A percentile compares a stretch with the other conserved stretches of the same genome.
Evolutionary conservation across 2,329 filamentous ascomycete species (phyloP).

Genomic region (Pleurostoma richardsiae): DNA sequence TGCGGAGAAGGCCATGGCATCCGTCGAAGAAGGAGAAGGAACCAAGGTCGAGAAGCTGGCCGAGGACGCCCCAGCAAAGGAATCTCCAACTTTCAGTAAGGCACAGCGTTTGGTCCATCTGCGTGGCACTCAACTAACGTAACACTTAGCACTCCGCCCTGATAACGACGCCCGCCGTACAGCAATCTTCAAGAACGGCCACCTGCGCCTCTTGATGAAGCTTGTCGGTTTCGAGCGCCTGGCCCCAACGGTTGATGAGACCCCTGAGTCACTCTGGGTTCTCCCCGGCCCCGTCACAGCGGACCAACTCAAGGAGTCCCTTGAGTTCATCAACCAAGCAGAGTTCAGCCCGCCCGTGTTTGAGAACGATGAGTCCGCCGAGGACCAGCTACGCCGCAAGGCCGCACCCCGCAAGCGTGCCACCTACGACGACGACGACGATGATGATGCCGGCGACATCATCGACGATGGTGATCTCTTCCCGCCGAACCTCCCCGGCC

Average conservation of each 20-base stretch:
- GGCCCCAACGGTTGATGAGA: constrained; percentile 55
- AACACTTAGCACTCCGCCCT: constrained; percentile 48
- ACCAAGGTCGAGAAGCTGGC: constrained; percentile 15
- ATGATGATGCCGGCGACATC: constrained; percentile 46
- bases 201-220: constrained; percentile 78
- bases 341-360: constrained; percentile 75
- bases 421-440: constrained; percentile 68
- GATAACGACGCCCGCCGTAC: constrained; percentile 62
- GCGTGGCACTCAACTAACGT: not conserved
- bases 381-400: constrained; percentile 75
- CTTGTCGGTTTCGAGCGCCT: constrained; percentile 65
- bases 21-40: not conserved
- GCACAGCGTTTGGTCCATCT: constrained; percentile 7
- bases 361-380: constrained; percentile 68
- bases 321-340: constrained; percentile 70
- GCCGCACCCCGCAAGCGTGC: constrained; percentile 48
- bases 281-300: constrained; percentile 64
- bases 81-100: constrained; percentile 50
- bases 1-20: constrained; percentile 55
- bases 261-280: constrained; percentile 72
- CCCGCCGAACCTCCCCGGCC: constrained; percentile 61
- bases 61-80: constrained; percentile 23
- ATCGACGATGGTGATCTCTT: constrained; percentile 56
- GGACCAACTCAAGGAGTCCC: constrained; percentile 59
- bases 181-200: constrained; percentile 84